These are phyloP conservation scores for Penicillium longicatenatum DNA, from an alignment of 495 filamentous ascomycete genomes.

Conservation along the genomic window DNA sequence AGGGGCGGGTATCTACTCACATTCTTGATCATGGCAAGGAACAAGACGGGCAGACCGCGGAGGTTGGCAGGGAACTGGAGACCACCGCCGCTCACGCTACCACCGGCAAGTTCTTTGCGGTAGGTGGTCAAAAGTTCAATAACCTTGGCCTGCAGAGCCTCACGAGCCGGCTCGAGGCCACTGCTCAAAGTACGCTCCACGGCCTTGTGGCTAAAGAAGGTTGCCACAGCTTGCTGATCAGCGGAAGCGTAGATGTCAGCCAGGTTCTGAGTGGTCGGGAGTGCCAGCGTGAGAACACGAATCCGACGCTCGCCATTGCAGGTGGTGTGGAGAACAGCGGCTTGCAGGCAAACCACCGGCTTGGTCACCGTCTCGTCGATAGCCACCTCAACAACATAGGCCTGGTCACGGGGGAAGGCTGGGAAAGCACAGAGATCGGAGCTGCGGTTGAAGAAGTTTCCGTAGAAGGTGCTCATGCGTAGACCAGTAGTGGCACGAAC, in stretches of 20 bases:
- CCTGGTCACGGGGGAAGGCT: slow-evolving; percentile 94
- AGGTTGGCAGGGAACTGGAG: slow-evolving; percentile 94
- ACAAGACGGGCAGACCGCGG: slow-evolving; percentile 82
- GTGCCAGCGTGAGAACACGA: slow-evolving; percentile 86
- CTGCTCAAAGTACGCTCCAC: slow-evolving; percentile 85
- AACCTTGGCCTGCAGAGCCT: slow-evolving; percentile 84
- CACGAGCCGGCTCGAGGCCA: slow-evolving; percentile 87
- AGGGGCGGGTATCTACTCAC: slow-evolving; percentile 44
- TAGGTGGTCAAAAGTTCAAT: slow-evolving; percentile 94
- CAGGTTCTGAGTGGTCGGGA: slow-evolving; percentile 88
- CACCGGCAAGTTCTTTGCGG: slow-evolving; percentile 93
- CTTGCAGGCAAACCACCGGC: slow-evolving; percentile 90
- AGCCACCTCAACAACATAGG: slow-evolving; percentile 98
- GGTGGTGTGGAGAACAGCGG: slow-evolving; percentile 96
- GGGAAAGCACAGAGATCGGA: slow-evolving; percentile 98
- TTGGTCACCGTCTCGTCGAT: slow-evolving; percentile 95
- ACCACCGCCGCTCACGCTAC: slow-evolving; percentile 89
- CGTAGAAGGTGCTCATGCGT: slow-evolving; percentile 97
- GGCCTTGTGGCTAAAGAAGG: slow-evolving; percentile 96
- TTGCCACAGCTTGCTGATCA: slow-evolving; percentile 88
- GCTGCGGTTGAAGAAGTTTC: slow-evolving; percentile 98
- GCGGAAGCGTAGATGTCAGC: slow-evolving; percentile 93
- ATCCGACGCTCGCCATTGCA: slow-evolving; percentile 97
- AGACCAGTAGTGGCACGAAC: slow-evolving; percentile 94
- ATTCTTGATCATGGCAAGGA: slow-evolving; percentile 93